Conservation (phyloP, 1,139 yeast species). For the Candida smagusa region DNA sequence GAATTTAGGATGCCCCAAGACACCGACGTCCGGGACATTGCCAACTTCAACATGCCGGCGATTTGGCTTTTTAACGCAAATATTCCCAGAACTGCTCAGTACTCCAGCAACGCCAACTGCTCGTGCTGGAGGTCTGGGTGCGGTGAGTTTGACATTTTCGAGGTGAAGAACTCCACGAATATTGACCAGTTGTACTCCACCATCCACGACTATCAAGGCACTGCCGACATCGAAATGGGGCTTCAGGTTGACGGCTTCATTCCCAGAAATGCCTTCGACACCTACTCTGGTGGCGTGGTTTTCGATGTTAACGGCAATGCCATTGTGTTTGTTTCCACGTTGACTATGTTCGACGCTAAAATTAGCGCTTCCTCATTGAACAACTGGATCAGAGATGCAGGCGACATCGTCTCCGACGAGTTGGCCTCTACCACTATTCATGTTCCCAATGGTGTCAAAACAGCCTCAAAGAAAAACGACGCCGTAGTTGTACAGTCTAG, state of each 20-base stretch:
- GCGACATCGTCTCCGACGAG: slow-evolving; percentile 19
- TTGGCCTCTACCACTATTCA: slow-evolving; percentile 24
- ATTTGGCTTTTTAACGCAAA: slow-evolving; percentile 93
- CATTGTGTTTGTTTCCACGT: slow-evolving; percentile 58
- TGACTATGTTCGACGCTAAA: slow-evolving; percentile 44
- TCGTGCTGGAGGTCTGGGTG: slow-evolving; percentile 97
- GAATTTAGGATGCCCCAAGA: slow-evolving; percentile 91
- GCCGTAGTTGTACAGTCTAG: too few relatives aligned
- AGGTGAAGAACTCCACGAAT: slow-evolving; percentile 49
- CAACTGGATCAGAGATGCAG: slow-evolving; percentile 31
- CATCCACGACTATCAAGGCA: slow-evolving; percentile 72
- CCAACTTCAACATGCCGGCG: slow-evolving; percentile 87
- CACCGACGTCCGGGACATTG: slow-evolving; percentile 32
- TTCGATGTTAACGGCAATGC: slow-evolving; percentile 61
- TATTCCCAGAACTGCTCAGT: slow-evolving; percentile 91
- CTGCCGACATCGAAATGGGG: slow-evolving; percentile 57
- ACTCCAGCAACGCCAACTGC: slow-evolving; percentile 63
- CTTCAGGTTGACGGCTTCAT: slow-evolving; percentile 56
- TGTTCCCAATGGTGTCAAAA: too few relatives aligned
- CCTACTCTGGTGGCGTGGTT: slow-evolving; percentile 69
- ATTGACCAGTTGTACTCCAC: slow-evolving; percentile 57
- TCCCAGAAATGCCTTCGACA: slow-evolving; percentile 43
- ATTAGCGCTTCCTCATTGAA: slow-evolving; percentile 32
- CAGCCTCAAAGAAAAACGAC: too few relatives aligned
- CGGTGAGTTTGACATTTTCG: slow-evolving; percentile 93